These are phyloP conservation scores for Quercus aquifolioides DNA, from an alignment of 306 rosid genomes.

Conservation along the genomic window DNA sequence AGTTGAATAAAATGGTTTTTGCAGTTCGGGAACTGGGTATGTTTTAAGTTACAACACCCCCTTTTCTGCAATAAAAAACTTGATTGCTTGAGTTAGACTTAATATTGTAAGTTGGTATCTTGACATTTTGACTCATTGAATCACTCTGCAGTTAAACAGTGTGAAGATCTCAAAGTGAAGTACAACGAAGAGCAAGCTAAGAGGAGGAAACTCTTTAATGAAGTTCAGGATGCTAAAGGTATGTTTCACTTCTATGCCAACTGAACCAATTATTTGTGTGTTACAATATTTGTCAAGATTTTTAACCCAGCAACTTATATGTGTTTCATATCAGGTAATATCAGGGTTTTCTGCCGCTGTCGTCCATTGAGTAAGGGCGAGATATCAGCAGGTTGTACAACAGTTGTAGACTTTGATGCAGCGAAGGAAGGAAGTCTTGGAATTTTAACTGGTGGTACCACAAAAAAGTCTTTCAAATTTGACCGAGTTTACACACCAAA, in stretches of 20 bases:
- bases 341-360: constrained; percentile 88
- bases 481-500: constrained; percentile 83
- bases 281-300: constrained; percentile 1
- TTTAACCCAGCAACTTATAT: background rate
- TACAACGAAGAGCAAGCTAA: constrained; percentile 71
- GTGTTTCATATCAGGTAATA: constrained; percentile 57
- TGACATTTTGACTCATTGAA: constrained; percentile 18
- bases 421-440: constrained; percentile 86
- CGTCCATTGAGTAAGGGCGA: constrained; percentile 79
- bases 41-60: constrained; percentile 23
- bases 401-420: constrained; percentile 72
- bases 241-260: constrained; percentile 9
- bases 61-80: constrained; percentile 2
- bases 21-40: constrained; percentile 80
- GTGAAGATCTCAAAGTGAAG: constrained; percentile 83
- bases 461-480: constrained; percentile 68
- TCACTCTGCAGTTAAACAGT: constrained; percentile 63
- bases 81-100: background rate
- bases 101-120: constrained; percentile 9
- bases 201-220: constrained; percentile 80
- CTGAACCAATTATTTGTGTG: background rate
- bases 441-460: constrained; percentile 46
- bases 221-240: constrained; percentile 94
- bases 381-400: constrained; percentile 50
- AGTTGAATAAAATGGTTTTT: constrained; percentile 73